Conservation (phyloP, 2,329 filamentous ascomycete species). For the Macrophomina pseudophaseolina region DNA sequence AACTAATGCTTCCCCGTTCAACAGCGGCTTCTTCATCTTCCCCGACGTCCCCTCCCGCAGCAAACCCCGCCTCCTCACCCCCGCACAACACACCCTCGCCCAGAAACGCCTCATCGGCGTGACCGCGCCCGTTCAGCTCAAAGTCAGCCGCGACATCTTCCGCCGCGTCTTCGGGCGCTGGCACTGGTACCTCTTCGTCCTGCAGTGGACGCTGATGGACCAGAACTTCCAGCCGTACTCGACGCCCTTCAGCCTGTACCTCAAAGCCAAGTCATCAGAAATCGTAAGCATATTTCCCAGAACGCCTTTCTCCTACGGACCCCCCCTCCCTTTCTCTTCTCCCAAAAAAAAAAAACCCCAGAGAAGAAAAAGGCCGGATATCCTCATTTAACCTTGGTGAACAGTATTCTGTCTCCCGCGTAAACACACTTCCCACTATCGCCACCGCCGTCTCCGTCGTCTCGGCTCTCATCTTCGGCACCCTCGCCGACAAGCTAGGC, state of each 20-base stretch:
- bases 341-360: too few species aligned
- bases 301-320: constrained; percentile 5
- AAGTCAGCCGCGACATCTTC: constrained; percentile 44
- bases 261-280: constrained; percentile 40
- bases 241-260: constrained; percentile 49
- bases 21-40: constrained; percentile 34
- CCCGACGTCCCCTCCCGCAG: constrained; percentile 46
- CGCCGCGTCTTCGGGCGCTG: constrained; percentile 45
- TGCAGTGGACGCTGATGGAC: constrained; percentile 47
- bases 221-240: constrained; percentile 44
- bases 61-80: constrained; percentile 41
- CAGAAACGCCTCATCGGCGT: constrained; percentile 31
- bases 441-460: constrained; percentile 47
- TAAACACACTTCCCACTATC: constrained; percentile 51
- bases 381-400: too few species aligned
- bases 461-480: constrained; percentile 41
- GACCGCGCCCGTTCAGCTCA: constrained; percentile 39
- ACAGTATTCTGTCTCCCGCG: constrained; percentile 32
- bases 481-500: constrained; percentile 39
- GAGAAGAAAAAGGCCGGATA: too few species aligned
- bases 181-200: constrained; percentile 44
- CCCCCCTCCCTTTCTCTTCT: constrained; percentile 35
- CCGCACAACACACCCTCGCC: constrained; percentile 30
- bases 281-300: not conserved
- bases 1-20: not conserved